A percentile compares a stretch with the other conserved stretches of the same genome.
Conservation (phyloP, 768 basidiomycete genomes). For the Kwoniella sp. region DNA sequence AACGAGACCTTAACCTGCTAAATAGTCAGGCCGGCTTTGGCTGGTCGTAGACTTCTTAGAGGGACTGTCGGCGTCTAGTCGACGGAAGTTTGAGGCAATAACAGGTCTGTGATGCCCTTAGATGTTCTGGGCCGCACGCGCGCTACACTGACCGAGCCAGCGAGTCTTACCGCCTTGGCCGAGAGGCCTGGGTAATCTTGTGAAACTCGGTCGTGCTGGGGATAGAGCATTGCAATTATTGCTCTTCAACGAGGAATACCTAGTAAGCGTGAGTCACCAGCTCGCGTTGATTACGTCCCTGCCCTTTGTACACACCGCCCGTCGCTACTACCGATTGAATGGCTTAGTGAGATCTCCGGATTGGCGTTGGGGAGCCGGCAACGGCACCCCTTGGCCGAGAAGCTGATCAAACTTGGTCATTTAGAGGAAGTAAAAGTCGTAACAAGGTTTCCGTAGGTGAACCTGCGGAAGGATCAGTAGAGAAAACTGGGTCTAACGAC, state of each 20-base stretch:
- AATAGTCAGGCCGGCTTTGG: constrained; percentile 78
- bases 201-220: constrained; percentile 78
- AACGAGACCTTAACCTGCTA: constrained; percentile 92
- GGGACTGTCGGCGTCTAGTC: constrained; percentile 78
- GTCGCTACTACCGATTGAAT: constrained; percentile 89
- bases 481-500: constrained; percentile 60
- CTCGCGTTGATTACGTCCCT: constrained; percentile 87
- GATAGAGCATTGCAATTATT: constrained; percentile 90
- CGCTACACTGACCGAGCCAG: constrained; percentile 88
- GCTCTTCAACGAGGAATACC: constrained; percentile 87
- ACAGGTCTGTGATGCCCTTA: constrained; percentile 90
- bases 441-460: constrained; percentile 81
- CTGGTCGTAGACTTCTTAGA: constrained; percentile 80
- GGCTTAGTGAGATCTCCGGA: constrained; percentile 85
- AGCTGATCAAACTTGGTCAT: constrained; percentile 77
- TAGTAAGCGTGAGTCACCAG: constrained; percentile 86
- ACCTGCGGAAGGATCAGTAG: constrained; percentile 76
- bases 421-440: constrained; percentile 76
- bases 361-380: constrained; percentile 66
- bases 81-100: constrained; percentile 86
- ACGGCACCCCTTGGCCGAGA: constrained; percentile 63
- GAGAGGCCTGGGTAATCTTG: constrained; percentile 76
- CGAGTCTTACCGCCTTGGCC: constrained; percentile 73
- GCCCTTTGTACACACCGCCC: constrained; percentile 88
- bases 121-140: constrained; percentile 84